phyloP scores from a whole-genome alignment of 1,284 basidiomycete genomes.

The Ceratobasidium sp. region DNA sequence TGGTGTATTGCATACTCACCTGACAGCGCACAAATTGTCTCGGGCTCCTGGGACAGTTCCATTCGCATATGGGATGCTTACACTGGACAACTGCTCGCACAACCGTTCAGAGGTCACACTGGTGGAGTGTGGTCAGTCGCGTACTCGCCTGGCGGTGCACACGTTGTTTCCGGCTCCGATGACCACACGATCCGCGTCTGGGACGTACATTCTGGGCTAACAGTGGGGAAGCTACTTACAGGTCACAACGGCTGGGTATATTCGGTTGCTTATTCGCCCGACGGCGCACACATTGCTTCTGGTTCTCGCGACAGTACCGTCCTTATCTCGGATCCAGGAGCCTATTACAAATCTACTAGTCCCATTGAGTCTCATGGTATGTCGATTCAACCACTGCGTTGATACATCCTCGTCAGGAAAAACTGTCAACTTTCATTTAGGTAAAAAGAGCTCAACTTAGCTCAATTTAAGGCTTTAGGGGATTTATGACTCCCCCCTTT shows the following conservation, averaged over 20 bases:
- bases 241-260: neutral
- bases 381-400: neutral
- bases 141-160: conserved; percentile 16
- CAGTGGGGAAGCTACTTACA: neutral
- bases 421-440: too few species aligned
- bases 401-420: too few species aligned
- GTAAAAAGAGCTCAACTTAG: too few species aligned
- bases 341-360: neutral
- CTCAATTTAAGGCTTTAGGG: too few species aligned
- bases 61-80: conserved; percentile 24
- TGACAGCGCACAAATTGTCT: neutral
- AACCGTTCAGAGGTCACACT: neutral
- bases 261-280: conserved; percentile 34
- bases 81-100: neutral
- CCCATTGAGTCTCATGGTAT: neutral
- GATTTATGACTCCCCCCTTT: too few species aligned
- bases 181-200: conserved; percentile 37
- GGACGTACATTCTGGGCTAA: neutral
- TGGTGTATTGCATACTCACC: conserved; percentile 21
- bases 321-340: neutral
- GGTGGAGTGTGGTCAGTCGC: neutral
- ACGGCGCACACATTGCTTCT: conserved; percentile 16
- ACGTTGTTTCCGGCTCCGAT: conserved; percentile 34
- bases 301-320: conserved; percentile 14
- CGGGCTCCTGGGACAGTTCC: conserved; percentile 35